Conservation (phyloP, 208 protist species). For the Crithidia bombi region DNA sequence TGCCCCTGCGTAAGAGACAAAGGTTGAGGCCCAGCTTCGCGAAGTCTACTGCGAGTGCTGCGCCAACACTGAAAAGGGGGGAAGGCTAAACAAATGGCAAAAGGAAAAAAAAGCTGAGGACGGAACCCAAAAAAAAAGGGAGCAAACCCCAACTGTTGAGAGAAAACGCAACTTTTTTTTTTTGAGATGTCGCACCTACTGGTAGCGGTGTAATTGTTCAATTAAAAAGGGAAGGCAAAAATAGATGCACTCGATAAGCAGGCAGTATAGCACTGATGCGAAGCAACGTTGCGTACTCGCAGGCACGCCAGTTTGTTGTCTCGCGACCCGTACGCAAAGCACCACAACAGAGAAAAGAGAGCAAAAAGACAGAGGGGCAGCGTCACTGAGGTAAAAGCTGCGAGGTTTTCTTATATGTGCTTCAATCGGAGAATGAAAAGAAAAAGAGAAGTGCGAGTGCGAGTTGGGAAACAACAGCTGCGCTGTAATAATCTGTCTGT, state of each 20-base stretch:
- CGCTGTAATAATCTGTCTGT: not conserved
- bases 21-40: not conserved
- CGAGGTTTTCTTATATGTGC: not conserved
- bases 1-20: not conserved
- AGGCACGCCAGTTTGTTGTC: not conserved
- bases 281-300: not conserved
- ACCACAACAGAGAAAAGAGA: not conserved
- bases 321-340: not conserved
- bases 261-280: not conserved
- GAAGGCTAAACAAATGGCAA: too few relatives aligned
- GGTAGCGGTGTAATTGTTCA: not conserved
- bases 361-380: not conserved
- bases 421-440: not conserved
- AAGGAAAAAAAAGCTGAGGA: not conserved
- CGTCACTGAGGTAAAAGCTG: not conserved
- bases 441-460: not conserved
- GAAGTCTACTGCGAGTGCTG: too few relatives aligned
- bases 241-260: not conserved
- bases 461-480: not conserved
- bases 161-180: too few relatives aligned
- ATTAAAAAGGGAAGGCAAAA: not conserved
- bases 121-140: constrained; percentile 3
- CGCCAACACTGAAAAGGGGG: too few relatives aligned
- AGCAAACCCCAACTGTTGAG: not conserved
- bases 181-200: too few relatives aligned